Conservation (phyloP, 2,329 filamentous ascomycete genomes). For the Claviceps purpurea region DNA sequence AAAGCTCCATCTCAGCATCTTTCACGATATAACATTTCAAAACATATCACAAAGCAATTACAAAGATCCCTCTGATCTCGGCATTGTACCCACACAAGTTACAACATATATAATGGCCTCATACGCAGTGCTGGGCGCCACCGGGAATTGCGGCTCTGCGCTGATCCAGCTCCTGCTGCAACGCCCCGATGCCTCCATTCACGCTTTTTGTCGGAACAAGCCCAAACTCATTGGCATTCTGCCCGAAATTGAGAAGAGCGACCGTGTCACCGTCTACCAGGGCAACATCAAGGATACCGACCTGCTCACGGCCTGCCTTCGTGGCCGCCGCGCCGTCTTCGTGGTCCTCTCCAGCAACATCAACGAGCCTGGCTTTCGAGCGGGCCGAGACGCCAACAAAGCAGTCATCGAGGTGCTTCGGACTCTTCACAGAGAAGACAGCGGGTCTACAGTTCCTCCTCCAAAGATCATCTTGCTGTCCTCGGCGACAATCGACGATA, state of each 20-base stretch:
- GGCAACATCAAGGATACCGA: conserved; percentile 26
- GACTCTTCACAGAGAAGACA: conserved; percentile 1
- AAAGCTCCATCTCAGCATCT: too few species aligned
- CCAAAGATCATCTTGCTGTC: conserved; percentile 30
- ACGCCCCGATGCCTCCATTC: conserved; percentile 16
- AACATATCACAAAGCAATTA: too few species aligned
- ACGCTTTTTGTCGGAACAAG: conserved; percentile 30
- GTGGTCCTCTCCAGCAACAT: conserved; percentile 25
- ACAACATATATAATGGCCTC: background rate
- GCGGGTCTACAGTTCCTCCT: background rate
- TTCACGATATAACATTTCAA: too few species aligned
- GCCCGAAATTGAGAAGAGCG: conserved; percentile 18
- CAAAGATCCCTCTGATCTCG: too few species aligned
- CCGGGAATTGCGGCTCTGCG: conserved; percentile 29
- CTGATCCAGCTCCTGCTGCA: conserved; percentile 26
- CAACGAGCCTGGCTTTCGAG: conserved; percentile 27
- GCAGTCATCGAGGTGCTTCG: conserved; percentile 20
- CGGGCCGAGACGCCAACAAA: conserved; percentile 22
- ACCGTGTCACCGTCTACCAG: conserved; percentile 25
- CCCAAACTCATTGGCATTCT: conserved; percentile 23
- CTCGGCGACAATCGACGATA: conserved; percentile 27
- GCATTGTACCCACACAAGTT: too few species aligned
- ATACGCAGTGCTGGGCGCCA: conserved; percentile 28
- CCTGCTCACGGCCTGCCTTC: conserved; percentile 15
- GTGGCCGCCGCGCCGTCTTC: conserved; percentile 24